These are phyloP conservation scores for Dactylorhiza incarnata DNA, from an alignment of 106 monocot species.

Conservation along the genomic window DNA sequence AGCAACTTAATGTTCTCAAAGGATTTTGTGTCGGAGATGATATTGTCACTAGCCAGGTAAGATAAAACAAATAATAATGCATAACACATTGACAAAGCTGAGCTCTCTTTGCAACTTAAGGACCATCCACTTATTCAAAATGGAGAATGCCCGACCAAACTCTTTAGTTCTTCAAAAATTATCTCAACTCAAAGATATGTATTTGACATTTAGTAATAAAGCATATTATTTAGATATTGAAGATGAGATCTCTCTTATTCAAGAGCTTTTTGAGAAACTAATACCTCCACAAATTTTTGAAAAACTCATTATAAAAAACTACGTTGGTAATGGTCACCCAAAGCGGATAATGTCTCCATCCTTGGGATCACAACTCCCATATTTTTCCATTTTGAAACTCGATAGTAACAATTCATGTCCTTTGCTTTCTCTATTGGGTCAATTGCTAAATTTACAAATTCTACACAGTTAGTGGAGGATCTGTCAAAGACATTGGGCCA, in stretches of 20 bases:
- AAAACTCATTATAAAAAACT: background rate
- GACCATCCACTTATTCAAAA: slow-evolving; percentile 9
- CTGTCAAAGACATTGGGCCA: slow-evolving; percentile 10
- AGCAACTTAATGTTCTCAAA: slow-evolving; percentile 16
- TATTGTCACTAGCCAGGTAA: background rate
- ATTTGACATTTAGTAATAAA: background rate
- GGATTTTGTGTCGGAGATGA: slow-evolving; percentile 22
- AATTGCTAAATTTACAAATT: background rate
- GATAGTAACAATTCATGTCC: background rate
- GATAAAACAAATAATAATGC: background rate
- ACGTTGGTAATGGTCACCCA: slow-evolving; percentile 1
- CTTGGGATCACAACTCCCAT: background rate
- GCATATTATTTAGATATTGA: background rate
- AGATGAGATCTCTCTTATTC: background rate
- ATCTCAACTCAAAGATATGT: background rate
- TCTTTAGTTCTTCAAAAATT: background rate
- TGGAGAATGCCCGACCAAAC: slow-evolving; percentile 19
- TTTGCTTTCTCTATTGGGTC: slow-evolving; percentile 4
- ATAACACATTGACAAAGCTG: slow-evolving; percentile 22
- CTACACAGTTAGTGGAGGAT: background rate
- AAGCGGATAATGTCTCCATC: slow-evolving; percentile 4
- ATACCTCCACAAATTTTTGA: background rate
- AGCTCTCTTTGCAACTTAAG: slow-evolving; percentile 12
- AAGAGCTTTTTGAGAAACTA: slow-evolving; percentile 1
- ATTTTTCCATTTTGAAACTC: background rate